Percentiles rank a stretch among this genome's conserved stretches.
These are phyloP conservation scores for Lantana camara DNA, from an alignment of 257 asterid species.

Conservation along the genomic window DNA sequence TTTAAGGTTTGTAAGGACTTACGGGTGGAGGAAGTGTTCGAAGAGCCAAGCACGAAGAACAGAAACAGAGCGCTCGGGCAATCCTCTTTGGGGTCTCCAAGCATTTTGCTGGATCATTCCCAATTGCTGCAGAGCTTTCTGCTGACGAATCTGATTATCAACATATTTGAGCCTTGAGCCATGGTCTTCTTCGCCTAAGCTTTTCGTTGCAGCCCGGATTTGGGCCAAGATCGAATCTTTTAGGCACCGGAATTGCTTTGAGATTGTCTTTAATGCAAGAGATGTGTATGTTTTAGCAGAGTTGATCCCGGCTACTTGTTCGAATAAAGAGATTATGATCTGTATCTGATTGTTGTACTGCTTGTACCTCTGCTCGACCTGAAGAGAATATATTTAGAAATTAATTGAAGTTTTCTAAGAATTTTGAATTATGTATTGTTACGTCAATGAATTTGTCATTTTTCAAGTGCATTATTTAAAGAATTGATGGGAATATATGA, in stretches of 20 bases:
- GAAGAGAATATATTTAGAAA: not conserved
- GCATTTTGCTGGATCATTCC: conserved; percentile 84
- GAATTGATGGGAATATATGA: not conserved
- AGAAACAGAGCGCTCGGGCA: conserved; percentile 83
- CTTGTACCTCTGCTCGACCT: conserved; percentile 70
- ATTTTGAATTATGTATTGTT: no score
- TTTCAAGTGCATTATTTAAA: not conserved
- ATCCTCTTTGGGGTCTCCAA: conserved; percentile 88
- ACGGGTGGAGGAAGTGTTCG: conserved; percentile 93
- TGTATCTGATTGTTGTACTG: conserved; percentile 65
- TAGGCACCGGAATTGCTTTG: conserved; percentile 66
- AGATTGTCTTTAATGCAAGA: conserved; percentile 56
- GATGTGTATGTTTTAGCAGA: conserved; percentile 59
- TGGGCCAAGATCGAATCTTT: conserved; percentile 59
- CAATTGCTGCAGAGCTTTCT: conserved; percentile 70
- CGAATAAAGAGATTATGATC: conserved; percentile 51
- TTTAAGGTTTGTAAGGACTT: conserved; percentile 30
- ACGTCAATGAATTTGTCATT: not conserved
- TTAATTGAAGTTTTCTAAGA: no score
- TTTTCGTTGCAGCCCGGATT: conserved; percentile 44
- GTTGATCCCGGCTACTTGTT: conserved; percentile 53
- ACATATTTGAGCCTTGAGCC: conserved; percentile 43
- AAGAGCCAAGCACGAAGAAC: conserved; percentile 93
- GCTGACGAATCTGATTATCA: conserved; percentile 62
- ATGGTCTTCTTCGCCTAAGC: conserved; percentile 52